phyloP scores from a whole-genome alignment of 2,329 filamentous ascomycete species.

The Pyricularia sp. region DNA sequence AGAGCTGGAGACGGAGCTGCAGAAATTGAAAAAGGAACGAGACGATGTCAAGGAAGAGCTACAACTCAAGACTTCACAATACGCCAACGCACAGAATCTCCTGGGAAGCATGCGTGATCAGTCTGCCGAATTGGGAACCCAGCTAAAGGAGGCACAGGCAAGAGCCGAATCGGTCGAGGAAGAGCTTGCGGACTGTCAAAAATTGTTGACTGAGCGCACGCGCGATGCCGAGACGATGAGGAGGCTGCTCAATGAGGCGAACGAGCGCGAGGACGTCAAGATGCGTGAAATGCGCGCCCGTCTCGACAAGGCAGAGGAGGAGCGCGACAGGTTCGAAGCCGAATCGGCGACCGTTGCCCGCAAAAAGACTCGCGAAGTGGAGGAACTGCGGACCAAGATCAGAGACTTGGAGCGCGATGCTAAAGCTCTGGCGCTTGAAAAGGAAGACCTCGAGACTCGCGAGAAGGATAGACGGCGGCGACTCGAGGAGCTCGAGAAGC shows the following conservation, averaged over 20 bases:
- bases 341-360: conserved; percentile 69
- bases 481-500: conserved; percentile 62
- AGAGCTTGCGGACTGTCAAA: conserved; percentile 78
- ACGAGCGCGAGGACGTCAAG: conserved; percentile 67
- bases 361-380: conserved; percentile 66
- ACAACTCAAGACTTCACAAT: conserved; percentile 73
- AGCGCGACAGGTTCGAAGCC: conserved; percentile 84
- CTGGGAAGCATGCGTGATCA: conserved; percentile 91
- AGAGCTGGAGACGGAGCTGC: conserved; percentile 61
- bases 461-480: conserved; percentile 63
- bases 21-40: conserved; percentile 55
- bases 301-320: conserved; percentile 84
- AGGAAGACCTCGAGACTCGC: conserved; percentile 60
- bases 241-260: conserved; percentile 71
- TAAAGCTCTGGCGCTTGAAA: conserved; percentile 57
- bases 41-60: conserved; percentile 62
- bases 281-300: conserved; percentile 79
- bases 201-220: conserved; percentile 73
- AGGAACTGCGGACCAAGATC: conserved; percentile 68
- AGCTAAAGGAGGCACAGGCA: conserved; percentile 78
- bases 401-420: conserved; percentile 71
- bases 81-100: conserved; percentile 70
- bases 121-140: conserved; percentile 72
- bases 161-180: conserved; percentile 82
- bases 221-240: conserved; percentile 94